Evolutionary conservation across 805 yeast genomes (phyloP).

Genomic region (Nakazawaea sp.): DNA sequence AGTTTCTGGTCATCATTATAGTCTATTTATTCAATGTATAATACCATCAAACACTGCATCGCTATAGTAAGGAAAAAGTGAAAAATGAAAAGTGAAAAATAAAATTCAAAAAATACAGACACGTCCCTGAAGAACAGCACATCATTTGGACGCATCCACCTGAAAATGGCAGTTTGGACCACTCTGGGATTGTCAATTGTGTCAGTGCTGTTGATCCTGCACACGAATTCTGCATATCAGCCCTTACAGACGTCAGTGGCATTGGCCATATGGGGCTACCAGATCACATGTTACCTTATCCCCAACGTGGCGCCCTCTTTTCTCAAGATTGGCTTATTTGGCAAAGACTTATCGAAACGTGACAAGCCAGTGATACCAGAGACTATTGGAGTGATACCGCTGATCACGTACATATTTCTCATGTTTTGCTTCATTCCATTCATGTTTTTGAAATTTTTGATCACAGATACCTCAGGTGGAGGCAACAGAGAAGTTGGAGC

Average conservation of each 20-base stretch:
- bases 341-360: constrained; percentile 76
- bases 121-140: no score
- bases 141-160: no score
- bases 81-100: no score
- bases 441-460: constrained; percentile 70
- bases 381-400: constrained; percentile 86
- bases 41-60: no score
- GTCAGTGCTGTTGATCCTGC: constrained; percentile 15
- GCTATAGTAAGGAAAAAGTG: no score
- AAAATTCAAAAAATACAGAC: no score
- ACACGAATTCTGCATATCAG: constrained; percentile 17
- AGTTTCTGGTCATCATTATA: constrained; percentile 34
- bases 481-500: constrained; percentile 42
- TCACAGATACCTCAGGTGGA: constrained; percentile 50
- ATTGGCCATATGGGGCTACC: constrained; percentile 61
- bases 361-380: constrained; percentile 79
- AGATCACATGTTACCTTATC: constrained; percentile 50
- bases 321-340: constrained; percentile 73
- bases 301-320: constrained; percentile 66
- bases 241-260: constrained; percentile 60
- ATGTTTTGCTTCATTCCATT: constrained; percentile 87
- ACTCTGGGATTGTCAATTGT: no score
- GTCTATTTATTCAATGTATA: no score
- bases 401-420: constrained; percentile 70
- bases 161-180: no score